Percentiles rank a stretch among this genome's conserved stretches.
Conservation (phyloP, 768 basidiomycete species). For the Rhizopogon sp. region DNA sequence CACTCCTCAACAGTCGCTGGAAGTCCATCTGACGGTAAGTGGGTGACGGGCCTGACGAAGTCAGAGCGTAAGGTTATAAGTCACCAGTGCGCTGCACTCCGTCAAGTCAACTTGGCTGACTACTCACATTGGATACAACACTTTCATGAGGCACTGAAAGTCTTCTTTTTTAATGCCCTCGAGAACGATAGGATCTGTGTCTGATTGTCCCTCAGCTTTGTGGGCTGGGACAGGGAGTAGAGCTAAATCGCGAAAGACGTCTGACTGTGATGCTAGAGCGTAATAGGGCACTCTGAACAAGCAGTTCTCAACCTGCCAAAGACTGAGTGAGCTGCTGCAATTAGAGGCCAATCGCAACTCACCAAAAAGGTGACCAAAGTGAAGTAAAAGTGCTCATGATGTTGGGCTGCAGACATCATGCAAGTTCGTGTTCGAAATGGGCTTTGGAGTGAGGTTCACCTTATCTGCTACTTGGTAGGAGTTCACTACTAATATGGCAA, state of each 20-base stretch:
- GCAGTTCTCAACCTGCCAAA: conserved; percentile 18
- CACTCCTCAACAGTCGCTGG: conserved; percentile 23
- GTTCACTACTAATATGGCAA: too few relatives aligned
- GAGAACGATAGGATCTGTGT: conserved; percentile 18
- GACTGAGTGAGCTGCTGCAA: neutral
- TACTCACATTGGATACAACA: conserved; percentile 15
- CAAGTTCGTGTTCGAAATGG: too few relatives aligned
- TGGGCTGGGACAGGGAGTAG: conserved; percentile 8
- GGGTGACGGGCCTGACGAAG: too few relatives aligned
- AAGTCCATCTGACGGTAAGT: neutral
- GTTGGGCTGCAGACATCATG: neutral
- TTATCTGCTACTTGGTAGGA: too few relatives aligned
- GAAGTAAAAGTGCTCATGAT: conserved; percentile 6
- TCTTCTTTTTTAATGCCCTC: conserved; percentile 18
- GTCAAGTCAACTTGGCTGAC: neutral
- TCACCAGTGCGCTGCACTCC: neutral
- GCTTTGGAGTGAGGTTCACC: too few relatives aligned
- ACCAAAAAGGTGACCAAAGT: conserved; percentile 1
- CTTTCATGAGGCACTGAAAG: conserved; percentile 20
- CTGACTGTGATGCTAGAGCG: conserved; percentile 18
- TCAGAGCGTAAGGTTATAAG: neutral
- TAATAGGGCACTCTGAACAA: conserved; percentile 23
- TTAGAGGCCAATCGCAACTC: neutral
- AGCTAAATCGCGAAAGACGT: conserved; percentile 22
- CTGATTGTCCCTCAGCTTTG: conserved; percentile 14